A percentile compares a stretch with the other conserved stretches of the same genome.
Conservation (phyloP, 169 alveolate genomes). For the Plasmodium sp. region DNA sequence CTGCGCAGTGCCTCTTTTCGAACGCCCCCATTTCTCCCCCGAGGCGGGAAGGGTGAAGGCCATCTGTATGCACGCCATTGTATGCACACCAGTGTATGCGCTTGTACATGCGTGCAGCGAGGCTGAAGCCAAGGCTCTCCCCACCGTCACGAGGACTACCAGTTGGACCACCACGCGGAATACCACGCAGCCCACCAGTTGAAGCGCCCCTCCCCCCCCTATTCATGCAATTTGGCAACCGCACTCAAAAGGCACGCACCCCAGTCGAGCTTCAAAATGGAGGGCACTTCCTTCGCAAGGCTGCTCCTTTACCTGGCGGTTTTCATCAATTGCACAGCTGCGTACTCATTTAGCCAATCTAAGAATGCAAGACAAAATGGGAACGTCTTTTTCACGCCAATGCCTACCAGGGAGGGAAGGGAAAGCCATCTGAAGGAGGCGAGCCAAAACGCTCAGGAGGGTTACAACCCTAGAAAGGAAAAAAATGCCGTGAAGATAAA, state of each 20-base stretch:
- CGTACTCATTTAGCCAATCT: not conserved
- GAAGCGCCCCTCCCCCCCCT: not conserved
- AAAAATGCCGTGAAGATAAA: constrained; percentile 13
- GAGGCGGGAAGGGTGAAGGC: not conserved
- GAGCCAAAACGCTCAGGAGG: not conserved
- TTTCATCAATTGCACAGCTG: not conserved
- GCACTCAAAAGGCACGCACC: not conserved
- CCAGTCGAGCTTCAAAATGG: not conserved
- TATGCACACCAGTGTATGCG: not conserved
- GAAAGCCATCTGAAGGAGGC: not conserved
- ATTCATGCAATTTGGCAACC: not conserved
- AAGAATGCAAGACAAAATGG: not conserved
- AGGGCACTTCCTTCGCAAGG: not conserved
- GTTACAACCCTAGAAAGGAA: not conserved
- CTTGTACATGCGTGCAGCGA: not conserved
- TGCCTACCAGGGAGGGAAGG: not conserved
- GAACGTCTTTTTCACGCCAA: not conserved
- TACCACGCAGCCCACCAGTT: not conserved
- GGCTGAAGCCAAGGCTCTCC: not conserved
- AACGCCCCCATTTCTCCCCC: not conserved
- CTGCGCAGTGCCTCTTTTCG: not conserved
- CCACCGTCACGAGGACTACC: not conserved
- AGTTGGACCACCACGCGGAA: too few species aligned
- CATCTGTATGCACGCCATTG: not conserved
- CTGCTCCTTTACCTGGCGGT: not conserved